A percentile compares a stretch with the other conserved stretches of the same genome.
phyloP scores from a whole-genome alignment of 2,329 filamentous ascomycete species.

The Pyrenophora graminea region DNA sequence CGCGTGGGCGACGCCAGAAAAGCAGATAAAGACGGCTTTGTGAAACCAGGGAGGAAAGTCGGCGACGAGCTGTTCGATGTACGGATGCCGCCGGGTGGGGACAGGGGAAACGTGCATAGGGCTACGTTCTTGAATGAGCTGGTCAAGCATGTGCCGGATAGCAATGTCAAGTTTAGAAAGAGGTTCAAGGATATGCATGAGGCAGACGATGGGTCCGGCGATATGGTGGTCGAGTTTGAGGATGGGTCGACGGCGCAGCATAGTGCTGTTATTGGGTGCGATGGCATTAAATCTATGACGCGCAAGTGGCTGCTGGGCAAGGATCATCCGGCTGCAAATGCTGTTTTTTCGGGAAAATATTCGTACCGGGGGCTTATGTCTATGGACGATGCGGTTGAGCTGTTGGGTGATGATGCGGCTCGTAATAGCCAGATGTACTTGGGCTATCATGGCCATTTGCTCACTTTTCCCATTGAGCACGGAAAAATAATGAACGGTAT shows the following conservation, averaged over 20 bases:
- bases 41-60: conserved; percentile 35
- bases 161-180: conserved; percentile 52
- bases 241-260: conserved; percentile 55
- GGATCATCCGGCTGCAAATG: conserved; percentile 47
- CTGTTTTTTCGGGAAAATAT: conserved; percentile 62
- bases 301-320: conserved; percentile 60
- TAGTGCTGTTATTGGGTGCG: conserved; percentile 63
- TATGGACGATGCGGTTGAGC: conserved; percentile 58
- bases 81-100: conserved; percentile 28
- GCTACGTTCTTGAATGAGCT: conserved; percentile 58
- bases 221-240: conserved; percentile 48
- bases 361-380: conserved; percentile 67
- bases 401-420: conserved; percentile 57
- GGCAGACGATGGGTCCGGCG: conserved; percentile 36
- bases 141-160: conserved; percentile 53
- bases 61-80: conserved; percentile 39
- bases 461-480: conserved; percentile 67
- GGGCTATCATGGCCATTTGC: conserved; percentile 62
- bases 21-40: conserved; percentile 36
- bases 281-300: conserved; percentile 66
- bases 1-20: conserved; percentile 40
- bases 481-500: conserved; percentile 61
- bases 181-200: conserved; percentile 36
- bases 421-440: conserved; percentile 62
- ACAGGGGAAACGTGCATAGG: conserved; percentile 51